phyloP scores from a whole-genome alignment of 192 early-diverging fungal genomes.

The Backusella psychrophila region DNA sequence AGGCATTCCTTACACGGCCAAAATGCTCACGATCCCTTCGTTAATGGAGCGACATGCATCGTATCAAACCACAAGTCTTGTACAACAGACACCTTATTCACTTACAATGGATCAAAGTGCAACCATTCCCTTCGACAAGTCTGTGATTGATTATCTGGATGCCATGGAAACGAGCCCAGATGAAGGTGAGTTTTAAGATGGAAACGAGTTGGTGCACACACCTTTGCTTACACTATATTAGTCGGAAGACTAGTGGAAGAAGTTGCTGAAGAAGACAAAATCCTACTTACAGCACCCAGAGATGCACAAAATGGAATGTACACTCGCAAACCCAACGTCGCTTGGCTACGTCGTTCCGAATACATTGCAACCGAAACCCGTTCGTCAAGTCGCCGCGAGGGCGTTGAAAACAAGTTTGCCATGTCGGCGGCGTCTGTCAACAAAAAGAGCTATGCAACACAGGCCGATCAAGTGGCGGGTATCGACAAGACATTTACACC shows the following conservation, averaged over 20 bases:
- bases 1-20: constrained; percentile 46
- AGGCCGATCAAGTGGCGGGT: constrained; percentile 42
- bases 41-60: constrained; percentile 42
- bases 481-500: constrained; percentile 47
- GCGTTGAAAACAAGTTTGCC: constrained; percentile 25
- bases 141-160: constrained; percentile 45
- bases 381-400: constrained; percentile 31
- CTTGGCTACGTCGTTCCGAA: constrained; percentile 56
- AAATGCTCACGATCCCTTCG: constrained; percentile 42
- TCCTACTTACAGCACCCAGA: constrained; percentile 22
- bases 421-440: constrained; percentile 27
- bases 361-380: constrained; percentile 50
- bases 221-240: constrained; percentile 6
- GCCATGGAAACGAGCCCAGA: constrained; percentile 35
- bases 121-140: constrained; percentile 45
- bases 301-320: constrained; percentile 20
- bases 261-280: constrained; percentile 30
- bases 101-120: constrained; percentile 43
- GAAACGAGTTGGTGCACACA: no score
- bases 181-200: constrained; percentile 9
- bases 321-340: constrained; percentile 36
- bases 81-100: constrained; percentile 43
- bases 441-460: constrained; percentile 32
- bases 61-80: constrained; percentile 43
- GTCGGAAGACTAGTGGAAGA: constrained; percentile 5